These are phyloP conservation scores for Neurospora cerealis DNA, from an alignment of 495 filamentous ascomycete species.

Conservation along the genomic window DNA sequence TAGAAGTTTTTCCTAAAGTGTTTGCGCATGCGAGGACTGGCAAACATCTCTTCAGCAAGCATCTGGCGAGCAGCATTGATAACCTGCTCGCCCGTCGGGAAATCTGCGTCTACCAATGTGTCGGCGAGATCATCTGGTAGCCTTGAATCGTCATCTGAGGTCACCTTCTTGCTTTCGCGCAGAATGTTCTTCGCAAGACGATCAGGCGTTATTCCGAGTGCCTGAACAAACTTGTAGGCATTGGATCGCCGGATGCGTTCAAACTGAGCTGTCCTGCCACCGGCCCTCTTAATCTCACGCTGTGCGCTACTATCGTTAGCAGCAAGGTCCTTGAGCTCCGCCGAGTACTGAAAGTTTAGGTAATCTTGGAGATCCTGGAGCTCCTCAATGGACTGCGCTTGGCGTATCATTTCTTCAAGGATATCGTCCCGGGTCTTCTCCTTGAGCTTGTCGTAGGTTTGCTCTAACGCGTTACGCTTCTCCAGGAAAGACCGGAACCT, in stretches of 20 bases:
- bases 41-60: conserved; percentile 83
- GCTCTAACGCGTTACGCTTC: conserved; percentile 75
- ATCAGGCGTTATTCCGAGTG: conserved; percentile 84
- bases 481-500: conserved; percentile 86
- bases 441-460: conserved; percentile 63
- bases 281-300: conserved; percentile 57
- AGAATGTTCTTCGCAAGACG: conserved; percentile 77
- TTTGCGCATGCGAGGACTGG: conserved; percentile 84
- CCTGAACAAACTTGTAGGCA: conserved; percentile 72
- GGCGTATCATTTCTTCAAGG: conserved; percentile 68
- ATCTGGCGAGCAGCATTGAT: conserved; percentile 69
- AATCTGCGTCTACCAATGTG: conserved; percentile 57
- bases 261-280: conserved; percentile 62
- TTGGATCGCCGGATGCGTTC: conserved; percentile 73
- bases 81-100: conserved; percentile 64
- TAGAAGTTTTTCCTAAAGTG: conserved; percentile 76
- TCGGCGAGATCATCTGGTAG: conserved; percentile 83
- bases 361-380: conserved; percentile 95
- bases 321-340: conserved; percentile 66
- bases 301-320: conserved; percentile 41
- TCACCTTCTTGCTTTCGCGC: conserved; percentile 62
- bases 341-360: conserved; percentile 85
- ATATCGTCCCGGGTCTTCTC: conserved; percentile 45
- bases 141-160: conserved; percentile 68
- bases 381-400: conserved; percentile 78